Percentiles rank a stretch among this genome's conserved stretches.
These are phyloP conservation scores for Aspergillus sp. DNA, from an alignment of 2,329 filamentous ascomycete genomes.

Conservation along the genomic window DNA sequence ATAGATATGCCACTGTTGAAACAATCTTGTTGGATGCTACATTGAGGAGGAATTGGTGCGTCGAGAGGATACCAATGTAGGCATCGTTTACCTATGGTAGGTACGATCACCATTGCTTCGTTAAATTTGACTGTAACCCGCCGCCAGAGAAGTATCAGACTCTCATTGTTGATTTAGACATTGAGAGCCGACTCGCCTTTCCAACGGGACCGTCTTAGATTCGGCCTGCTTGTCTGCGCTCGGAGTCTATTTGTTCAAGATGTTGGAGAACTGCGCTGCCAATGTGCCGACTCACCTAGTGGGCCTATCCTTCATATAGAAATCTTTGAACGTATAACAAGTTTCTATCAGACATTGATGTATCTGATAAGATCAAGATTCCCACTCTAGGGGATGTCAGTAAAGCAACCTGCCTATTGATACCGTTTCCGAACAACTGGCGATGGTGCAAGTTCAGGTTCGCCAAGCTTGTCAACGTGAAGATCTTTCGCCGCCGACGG, in stretches of 20 bases:
- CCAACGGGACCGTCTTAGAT: background rate
- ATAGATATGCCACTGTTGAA: background rate
- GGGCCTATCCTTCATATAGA: background rate
- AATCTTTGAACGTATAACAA: background rate
- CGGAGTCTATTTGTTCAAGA: background rate
- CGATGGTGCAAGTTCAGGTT: background rate
- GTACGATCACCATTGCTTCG: no score
- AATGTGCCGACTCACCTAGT: background rate
- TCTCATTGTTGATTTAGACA: background rate
- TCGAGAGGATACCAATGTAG: background rate
- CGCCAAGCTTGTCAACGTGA: background rate
- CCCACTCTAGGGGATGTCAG: background rate
- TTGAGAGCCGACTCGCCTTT: background rate
- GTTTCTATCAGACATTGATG: background rate
- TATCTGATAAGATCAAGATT: background rate
- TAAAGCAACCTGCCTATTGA: background rate
- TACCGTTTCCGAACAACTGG: background rate
- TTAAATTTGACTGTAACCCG: no score
- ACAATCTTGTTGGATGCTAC: background rate
- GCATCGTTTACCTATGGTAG: background rate
- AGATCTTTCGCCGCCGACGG: background rate
- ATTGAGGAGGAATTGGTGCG: background rate
- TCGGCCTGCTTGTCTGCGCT: background rate
- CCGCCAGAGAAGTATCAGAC: no score
- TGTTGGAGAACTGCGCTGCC: background rate